Evolutionary conservation across 2,329 filamentous ascomycete species (phyloP), one percentile per base, ranked within the genome.

Genomic region (Colletotrichum australisinense): DNA sequence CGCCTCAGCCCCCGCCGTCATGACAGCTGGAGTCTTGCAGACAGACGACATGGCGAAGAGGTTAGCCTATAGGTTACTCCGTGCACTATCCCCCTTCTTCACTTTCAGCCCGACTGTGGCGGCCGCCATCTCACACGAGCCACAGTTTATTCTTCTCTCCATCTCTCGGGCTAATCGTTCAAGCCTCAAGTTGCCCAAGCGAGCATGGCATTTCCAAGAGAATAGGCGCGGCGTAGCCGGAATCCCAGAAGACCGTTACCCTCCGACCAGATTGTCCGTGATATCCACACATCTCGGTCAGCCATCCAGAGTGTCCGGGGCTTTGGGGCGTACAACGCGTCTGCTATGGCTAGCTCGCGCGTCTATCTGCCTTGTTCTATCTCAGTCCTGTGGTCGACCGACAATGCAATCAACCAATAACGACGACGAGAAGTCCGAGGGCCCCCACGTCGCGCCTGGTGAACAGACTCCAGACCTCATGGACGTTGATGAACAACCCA

Each of bases 1-100:
- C 30, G 53, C 26, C 24, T 46, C 59, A 73, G 70, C 70, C 66
- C 53, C 55, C 66, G 59, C 66, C 66, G 70, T 73, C 70, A 69
- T 73, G 66, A 69, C 70, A 73, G 66, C 53, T 69, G 57, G 35
- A 22, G 52, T 57, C 49, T 63, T 38, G 32, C 32, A 28, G n/a
- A 19, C 26, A 22, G 32, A 42, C 28, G 16, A 22, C 26, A 9
- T 24, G 28, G 60, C 24, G 42, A 5, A 19, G 38, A 55, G 53
- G 26, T 35, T 65, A 69, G 59, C 26, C 16, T 38, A 12, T 64
- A 28, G 30, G 16, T 60, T 55, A 59, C 70, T 42, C 55, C 46
- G 24, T 55, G 14, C 30, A 14, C 32, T 64, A 59, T 52, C 24
- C 30, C 53, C 26, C 14, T 58, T 59, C 22, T 53, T 58, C 6